Evolutionary conservation across 768 basidiomycete genomes (phyloP), one percentile per base, ranked within the genome.

Genomic region (Imleria badia): DNA sequence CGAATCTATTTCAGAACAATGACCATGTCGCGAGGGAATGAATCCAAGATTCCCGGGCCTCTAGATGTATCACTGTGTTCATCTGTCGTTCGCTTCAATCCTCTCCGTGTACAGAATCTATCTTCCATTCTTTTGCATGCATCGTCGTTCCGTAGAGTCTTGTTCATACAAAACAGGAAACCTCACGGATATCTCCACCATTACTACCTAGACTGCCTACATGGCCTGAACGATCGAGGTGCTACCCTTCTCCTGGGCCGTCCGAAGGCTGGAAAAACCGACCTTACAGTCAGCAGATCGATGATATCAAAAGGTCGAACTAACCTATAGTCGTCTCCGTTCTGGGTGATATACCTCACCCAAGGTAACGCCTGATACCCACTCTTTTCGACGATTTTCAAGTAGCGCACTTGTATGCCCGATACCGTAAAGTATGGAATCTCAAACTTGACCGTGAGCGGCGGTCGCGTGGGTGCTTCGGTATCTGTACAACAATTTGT

Each of bases 401-500:
- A 81, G 72, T 98, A 98, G 48, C 97, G 84, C 14, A 99, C 97
- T 73, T 98, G 96, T 54, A 98, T 94, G 5, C 95, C 95, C 0
- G 94, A 95, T 6, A 97, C 94, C 0, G 96, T 98, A 70, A 98
- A 98, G 74, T 98, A 98, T 0, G 97, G 96, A 39, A 99, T 98
- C 75, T 98, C 96, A 59, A 94, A 99, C 73, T 93, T 94, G 69
- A 98, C 96, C 0, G 91, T 91, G 59, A 98, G 97, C 1, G 97
- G 97, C 11, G 94, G 87, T 20, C 93, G 88, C 66, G 93, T 92
- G 6, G 67, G 63, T 12, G 58, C 45, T 58, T 95, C 94, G 36
- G 81, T 75, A 41, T 95, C 93, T 74, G 42, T 8, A 85, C 84
- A 65, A 19, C 36, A 41, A 43, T 7, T 20, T 20, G 15, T 52